Percentiles rank a stretch among this genome's conserved stretches.
Evolutionary conservation across 2,329 filamentous ascomycete genomes (phyloP).

Genomic region (Capronia epimyces): DNA sequence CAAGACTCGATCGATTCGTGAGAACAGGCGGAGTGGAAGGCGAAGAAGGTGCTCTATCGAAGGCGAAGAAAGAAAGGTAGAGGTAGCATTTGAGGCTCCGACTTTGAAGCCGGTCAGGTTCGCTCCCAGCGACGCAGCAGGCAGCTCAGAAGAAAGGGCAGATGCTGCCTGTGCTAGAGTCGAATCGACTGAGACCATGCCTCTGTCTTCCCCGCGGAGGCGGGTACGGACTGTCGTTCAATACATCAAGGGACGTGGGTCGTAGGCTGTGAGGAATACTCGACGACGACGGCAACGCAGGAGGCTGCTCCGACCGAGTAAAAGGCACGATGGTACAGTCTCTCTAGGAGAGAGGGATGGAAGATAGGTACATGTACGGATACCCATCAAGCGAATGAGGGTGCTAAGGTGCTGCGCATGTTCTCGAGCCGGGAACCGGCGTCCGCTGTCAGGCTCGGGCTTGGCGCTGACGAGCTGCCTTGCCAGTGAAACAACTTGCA

Average conservation of each 20-base stretch:
- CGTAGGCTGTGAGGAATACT: background rate
- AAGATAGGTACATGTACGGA: background rate
- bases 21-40: conserved; percentile 36
- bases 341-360: background rate
- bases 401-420: background rate
- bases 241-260: conserved; percentile 8
- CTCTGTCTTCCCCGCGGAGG: conserved; percentile 16
- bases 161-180: conserved; percentile 17
- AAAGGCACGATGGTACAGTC: background rate
- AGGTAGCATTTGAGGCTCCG: conserved; percentile 17
- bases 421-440: background rate
- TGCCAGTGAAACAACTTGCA: too few relatives aligned
- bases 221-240: conserved; percentile 8
- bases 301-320: background rate
- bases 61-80: conserved; percentile 29
- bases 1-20: conserved; percentile 35
- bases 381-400: background rate
- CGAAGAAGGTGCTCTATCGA: conserved; percentile 34
- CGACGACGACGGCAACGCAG: background rate
- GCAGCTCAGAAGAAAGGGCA: conserved; percentile 2
- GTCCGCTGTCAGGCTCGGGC: background rate
- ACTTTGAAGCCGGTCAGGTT: conserved; percentile 14
- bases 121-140: conserved; percentile 7
- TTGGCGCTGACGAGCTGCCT: background rate
- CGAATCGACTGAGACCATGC: conserved; percentile 23